Base-by-base conservation (phyloP, 2,329 filamentous ascomycete genomes). In the Clonostachys sp. region DNA sequence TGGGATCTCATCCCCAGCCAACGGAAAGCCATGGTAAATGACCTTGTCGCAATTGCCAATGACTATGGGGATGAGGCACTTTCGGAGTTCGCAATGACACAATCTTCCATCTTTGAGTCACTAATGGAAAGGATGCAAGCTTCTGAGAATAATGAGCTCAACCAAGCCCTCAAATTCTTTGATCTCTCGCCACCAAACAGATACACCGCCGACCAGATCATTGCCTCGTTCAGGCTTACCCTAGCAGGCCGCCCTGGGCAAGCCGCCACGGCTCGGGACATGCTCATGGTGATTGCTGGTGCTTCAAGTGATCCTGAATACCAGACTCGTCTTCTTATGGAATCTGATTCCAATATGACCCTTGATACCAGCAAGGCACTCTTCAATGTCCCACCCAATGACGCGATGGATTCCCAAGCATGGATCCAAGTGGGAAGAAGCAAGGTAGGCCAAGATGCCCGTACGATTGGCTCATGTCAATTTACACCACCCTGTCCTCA, bases 71-170 rank as follows among this genome's bases (percentile, higher is more conserved):
- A 70, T 40, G 60, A 68, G 17, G 48, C 57, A 12, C 57, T 70
- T 3, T 61, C 61, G 14, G 61, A 68, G 40, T 70, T 64, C 45
- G 67, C 65, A 12, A 59, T 65, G 6, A 68, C 57, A 1, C 67
- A 70, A 48, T 67, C 62, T 9, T 69, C 67, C 3, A 57, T 68
- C 17, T 70, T 64, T 40, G 67, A 69, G n/a, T 68, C 60, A 45
- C 64, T 67, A 46, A 52, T 56, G 2, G 59, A 61, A 42, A n/a
- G 36, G 14, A 30, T 30, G 24, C 8, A 30, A 30, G 24, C 24
- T 30, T 30, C 24, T 30, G 24, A 30, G 24, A 49, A 48, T 10
- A 61, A 62, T 34, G 53, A 47, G 9, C 54, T 61, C 12, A 53
- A 59, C 5, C 57, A 69, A 49, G 66, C 66, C 2, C 49, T 69